Base-by-base conservation (phyloP, 257 asterid species). In the Plectranthus barbatus region DNA sequence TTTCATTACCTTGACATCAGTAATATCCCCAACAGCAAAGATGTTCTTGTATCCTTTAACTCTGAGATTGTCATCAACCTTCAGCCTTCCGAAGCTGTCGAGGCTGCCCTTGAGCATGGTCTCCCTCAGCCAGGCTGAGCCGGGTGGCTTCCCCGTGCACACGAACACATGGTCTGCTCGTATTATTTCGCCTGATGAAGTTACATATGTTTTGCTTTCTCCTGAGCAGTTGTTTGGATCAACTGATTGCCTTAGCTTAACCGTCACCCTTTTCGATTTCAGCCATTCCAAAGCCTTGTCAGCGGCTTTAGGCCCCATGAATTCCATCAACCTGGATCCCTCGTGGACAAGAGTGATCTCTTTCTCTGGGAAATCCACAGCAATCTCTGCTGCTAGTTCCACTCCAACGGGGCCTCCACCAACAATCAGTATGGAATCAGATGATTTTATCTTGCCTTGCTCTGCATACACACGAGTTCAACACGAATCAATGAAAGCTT, bases 341-440 rank as follows among this genome's bases (percentile, higher is more conserved):
- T 81, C 62, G 15, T 91, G 98, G 51, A 88, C 87, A 5, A 91
- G 72, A 23, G 73, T 79, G 4, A 88, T 85, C 62, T 62, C 79
- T 70, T 84, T 91, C 1, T 78, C 77, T 0, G 86, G 84, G 57
- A 81, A 88, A 73, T 85, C 95, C 1, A 86, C 85, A 5, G 90
- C 88, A 1, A 91, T 84, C 64, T 91, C 96, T n/a, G 84, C 93
- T 7, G 95, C 94, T 45, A 91, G 88, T 60, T 91, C 95, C n/a
- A 91, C 96, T 3, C 95, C 95, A 14, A 81, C 72, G 10, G 95
- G 93, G 7, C 95, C 93, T 36, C 96, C 96, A 21, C 95, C 96
- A 19, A 86, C 81, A 4, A 89, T 79, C 82, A 89, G 57, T 15
- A 89, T 47, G 15, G 95, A 82, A 31, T 56, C 59, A 12, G 91